Evolutionary conservation across 2,329 filamentous ascomycete genomes (phyloP), one percentile per base, ranked within the genome.

Genomic region (Colletotrichum lindemuthianum): DNA sequence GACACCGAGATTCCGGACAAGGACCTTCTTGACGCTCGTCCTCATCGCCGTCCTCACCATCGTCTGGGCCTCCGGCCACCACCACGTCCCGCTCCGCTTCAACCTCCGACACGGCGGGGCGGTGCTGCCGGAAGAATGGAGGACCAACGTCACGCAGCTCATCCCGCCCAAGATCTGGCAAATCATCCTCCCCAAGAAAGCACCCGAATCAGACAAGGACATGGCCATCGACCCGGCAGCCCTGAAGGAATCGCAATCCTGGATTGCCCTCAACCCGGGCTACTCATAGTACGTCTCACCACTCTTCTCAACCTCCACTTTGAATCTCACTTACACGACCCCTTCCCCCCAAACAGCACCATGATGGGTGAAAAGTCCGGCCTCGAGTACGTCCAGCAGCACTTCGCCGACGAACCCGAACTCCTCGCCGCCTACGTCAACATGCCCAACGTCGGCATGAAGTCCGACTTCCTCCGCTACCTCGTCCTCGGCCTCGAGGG

Each of bases 401-500:
- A 47, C 41, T 63, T 52, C 75, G 13, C 51, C 63, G 16, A 67
- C 54, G 53, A 71, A 11, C 36, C 61, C 8, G 64, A 41, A 6
- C 40, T 75, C 5, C 12, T 67, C 16, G 51, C 68, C 1, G 64
- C 70, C 0, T 76, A 72, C 66, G 39, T 64, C 7, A 59, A 64
- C 10, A 63, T 74, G 50, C 64, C 63, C 16, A 73, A 72, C 58
- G 70, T 71, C 4, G 75, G 72, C 32, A 69, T 89, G 64, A 89
- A 89, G 72, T 87, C 87, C 60, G 86, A 89, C 75, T 86, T 91
- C 69, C 87, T 91, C 74, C 84, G 88, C 68, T 91, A 91, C 75
- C 82, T 91, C 68, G 86, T 91, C 65, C 82, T 95, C 65, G 86
- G 93, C 58, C 91, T 91, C 16, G 85, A 92, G 68, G 92, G 92